phyloP scores from a whole-genome alignment of 805 yeast species.

The Barnettozyma pratensis region DNA sequence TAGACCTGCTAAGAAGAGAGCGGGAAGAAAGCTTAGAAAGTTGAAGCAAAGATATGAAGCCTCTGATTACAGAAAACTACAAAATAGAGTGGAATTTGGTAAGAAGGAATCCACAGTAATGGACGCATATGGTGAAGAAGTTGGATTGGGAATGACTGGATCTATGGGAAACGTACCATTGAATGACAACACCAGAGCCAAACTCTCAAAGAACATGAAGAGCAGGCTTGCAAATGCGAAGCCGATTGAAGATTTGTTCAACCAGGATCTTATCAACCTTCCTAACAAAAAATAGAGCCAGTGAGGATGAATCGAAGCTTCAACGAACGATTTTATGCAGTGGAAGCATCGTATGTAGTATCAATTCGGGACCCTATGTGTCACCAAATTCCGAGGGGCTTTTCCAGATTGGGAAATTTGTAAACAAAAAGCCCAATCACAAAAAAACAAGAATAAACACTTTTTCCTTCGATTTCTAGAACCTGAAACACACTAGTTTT shows the following conservation, averaged over 20 bases:
- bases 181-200: conserved; percentile 47
- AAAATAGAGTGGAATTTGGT: conserved; percentile 82
- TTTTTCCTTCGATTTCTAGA: neutral
- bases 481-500: neutral
- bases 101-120: conserved; percentile 55
- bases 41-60: conserved; percentile 74
- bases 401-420: conserved; percentile 19
- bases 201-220: conserved; percentile 58
- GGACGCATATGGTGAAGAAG: conserved; percentile 73
- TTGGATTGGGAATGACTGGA: conserved; percentile 69
- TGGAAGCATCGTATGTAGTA: no score
- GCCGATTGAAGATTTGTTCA: conserved; percentile 15
- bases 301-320: no score
- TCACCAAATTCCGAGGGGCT: neutral
- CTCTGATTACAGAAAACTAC: conserved; percentile 78
- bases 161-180: conserved; percentile 25
- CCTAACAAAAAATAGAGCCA: conserved; percentile 1
- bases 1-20: conserved; percentile 73
- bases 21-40: conserved; percentile 77
- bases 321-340: no score
- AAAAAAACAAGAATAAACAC: conserved; percentile 7
- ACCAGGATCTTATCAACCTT: conserved; percentile 17
- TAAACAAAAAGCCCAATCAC: conserved; percentile 18
- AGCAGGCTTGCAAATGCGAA: conserved; percentile 32
- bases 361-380: neutral